Evolutionary conservation across 2,329 filamentous ascomycete species (phyloP).

Genomic region (Dothistroma pini): DNA sequence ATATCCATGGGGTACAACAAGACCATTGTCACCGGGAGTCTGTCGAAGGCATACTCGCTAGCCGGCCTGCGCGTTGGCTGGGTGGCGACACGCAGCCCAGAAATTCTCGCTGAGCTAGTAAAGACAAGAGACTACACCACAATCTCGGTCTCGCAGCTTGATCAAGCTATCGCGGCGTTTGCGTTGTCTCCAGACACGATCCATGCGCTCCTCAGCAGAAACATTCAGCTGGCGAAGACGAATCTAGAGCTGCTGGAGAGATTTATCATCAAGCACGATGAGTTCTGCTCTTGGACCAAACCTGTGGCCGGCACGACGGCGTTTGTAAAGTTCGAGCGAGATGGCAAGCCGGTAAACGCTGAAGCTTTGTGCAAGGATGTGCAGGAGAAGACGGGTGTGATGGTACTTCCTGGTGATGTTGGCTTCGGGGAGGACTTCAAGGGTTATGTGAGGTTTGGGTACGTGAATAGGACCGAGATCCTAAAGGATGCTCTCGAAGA

Average conservation of each 20-base stretch:
- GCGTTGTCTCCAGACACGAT: slow-evolving; percentile 65
- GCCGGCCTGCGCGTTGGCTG: slow-evolving; percentile 81
- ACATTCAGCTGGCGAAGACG: slow-evolving; percentile 62
- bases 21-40: slow-evolving; percentile 69
- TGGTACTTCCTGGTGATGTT: slow-evolving; percentile 68
- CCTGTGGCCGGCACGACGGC: slow-evolving; percentile 77
- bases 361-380: slow-evolving; percentile 67
- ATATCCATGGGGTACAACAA: slow-evolving; percentile 69
- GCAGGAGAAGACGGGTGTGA: slow-evolving; percentile 64
- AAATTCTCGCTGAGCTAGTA: slow-evolving; percentile 62
- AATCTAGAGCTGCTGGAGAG: slow-evolving; percentile 65
- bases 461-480: slow-evolving; percentile 67
- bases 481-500: slow-evolving; percentile 62
- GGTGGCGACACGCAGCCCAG: slow-evolving; percentile 64
- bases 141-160: slow-evolving; percentile 78
- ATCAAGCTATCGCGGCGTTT: slow-evolving; percentile 73
- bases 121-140: slow-evolving; percentile 75
- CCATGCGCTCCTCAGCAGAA: slow-evolving; percentile 59
- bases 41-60: slow-evolving; percentile 81
- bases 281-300: slow-evolving; percentile 65
- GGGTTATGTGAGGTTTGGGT: slow-evolving; percentile 75
- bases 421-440: slow-evolving; percentile 73
- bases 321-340: slow-evolving; percentile 65
- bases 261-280: slow-evolving; percentile 63
- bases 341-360: slow-evolving; percentile 64